Base-by-base conservation (phyloP, 2,329 filamentous ascomycete species). In the Metarhizium album region DNA sequence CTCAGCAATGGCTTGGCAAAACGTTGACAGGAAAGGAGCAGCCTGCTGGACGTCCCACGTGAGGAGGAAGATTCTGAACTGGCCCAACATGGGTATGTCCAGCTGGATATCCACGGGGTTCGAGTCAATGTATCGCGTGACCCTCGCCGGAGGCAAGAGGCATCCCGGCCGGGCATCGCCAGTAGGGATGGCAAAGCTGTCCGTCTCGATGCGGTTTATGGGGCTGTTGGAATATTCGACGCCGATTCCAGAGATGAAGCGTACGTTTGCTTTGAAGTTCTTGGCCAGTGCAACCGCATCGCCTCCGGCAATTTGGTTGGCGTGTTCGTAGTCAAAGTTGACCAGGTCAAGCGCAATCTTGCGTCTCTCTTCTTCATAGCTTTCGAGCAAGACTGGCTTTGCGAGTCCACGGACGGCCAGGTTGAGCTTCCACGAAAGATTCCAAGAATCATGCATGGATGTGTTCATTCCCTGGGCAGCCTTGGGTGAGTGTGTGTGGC, bases 51-150 rank as follows among this genome's bases (percentile, higher is more conserved):
- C 71, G 58, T 87, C 74, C 60, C 78, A 80, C 54, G 81, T 77
- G 53, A 90, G 76, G 53, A 90, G 75, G 64, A 86, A 89, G 45
- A 89, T 77, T 46, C 84, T 78, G 70, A 90, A 90, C 60, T 90
- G 86, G 24, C 86, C 83, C 5, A 90, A 71, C 66, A 88, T 78
- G 1, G 86, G 86, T 43, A 90, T 86, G 60, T 90, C 86, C 5
- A 88, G 78, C 62, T 90, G 84, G 27, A 90, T 70, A 58, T 90
- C 83, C 42, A 90, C 80, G 0, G 86, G 86, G 59, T 90, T 90
- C 3, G 85, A 82, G 65, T 90, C 86, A 48, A 89, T 78, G 61
- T 84, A 89, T 27, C 86, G 77, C 0, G 83, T 86, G 18, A 84
- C 84, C 65, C 80, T 85, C 40, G 82, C 82, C 2, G 86, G 86